Percentiles rank a stretch among this genome's conserved stretches.
Conservation (phyloP, 306 rosid species). For the Arachis hypogaea region DNA sequence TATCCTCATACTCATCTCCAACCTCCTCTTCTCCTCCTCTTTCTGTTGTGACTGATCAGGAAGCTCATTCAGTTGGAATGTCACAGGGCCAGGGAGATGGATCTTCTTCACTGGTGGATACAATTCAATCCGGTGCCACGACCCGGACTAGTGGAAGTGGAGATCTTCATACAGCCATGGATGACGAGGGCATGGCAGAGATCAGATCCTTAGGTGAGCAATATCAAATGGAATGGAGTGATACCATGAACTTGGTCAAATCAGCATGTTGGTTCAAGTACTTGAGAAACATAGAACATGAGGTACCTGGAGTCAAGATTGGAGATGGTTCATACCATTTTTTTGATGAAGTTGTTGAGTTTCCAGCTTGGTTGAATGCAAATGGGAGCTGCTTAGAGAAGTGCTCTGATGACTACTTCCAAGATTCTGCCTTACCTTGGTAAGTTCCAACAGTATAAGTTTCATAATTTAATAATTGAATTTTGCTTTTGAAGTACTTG, state of each 20-base stretch:
- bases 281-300: conserved; percentile 64
- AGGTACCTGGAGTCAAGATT: conserved; percentile 41
- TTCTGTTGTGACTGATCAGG: conserved; percentile 49
- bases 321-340: conserved; percentile 45
- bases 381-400: conserved; percentile 62
- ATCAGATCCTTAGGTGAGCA: conserved; percentile 79
- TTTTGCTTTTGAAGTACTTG: conserved; percentile 20
- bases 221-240: conserved; percentile 85
- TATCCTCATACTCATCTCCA: conserved; percentile 47
- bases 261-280: conserved; percentile 90
- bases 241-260: conserved; percentile 70
- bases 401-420: conserved; percentile 52
- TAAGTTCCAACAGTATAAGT: conserved; percentile 43
- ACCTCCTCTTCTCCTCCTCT: conserved; percentile 55
- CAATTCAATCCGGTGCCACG: conserved; percentile 41
- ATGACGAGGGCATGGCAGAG: conserved; percentile 84
- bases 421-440: conserved; percentile 77
- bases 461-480: conserved; percentile 7
- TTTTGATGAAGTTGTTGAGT: conserved; percentile 65
- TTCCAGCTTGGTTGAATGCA: conserved; percentile 79
- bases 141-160: conserved; percentile 40
- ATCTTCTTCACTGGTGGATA: conserved; percentile 42
- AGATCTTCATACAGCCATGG: conserved; percentile 66
- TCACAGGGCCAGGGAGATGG: conserved; percentile 50
- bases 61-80: conserved; percentile 42